Evolutionary conservation across 1,139 yeast genomes (phyloP), one percentile per base, ranked within the genome.

Genomic region (Candida neerlandica): DNA sequence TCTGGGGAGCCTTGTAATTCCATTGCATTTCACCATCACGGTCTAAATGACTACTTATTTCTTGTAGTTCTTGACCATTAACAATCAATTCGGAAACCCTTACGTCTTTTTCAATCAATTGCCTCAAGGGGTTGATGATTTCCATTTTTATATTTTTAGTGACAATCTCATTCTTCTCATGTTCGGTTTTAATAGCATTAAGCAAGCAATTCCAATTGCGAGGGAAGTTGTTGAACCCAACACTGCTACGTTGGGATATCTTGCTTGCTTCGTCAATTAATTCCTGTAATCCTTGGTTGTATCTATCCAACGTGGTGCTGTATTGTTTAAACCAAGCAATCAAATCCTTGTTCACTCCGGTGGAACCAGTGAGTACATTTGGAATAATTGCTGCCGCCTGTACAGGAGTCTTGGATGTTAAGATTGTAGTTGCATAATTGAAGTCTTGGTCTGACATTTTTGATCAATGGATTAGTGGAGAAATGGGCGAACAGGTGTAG

Each of bases 1-100:
- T 81, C 55, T 78, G 83, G 1, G 96, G 95, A 0, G 96, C 94
- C 63, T 85, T 85, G 51, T 80, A 74, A 55, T 84, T 86, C 96
- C 97, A 91, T 56, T 70, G 70, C 49, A 73, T 69, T 52, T 75
- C 80, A 32, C 77, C 72, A 54, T 69, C 63, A 27, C 64, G 57
- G 44, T 55, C 49, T 51, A 72, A 52, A 41, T 60, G 58, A 26
- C 51, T 49, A 40, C 70, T 65, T 48, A 75, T 63, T 51, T 75
- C 80, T 43, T 62, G 62, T 50, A 75, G 65, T 58, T 76, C 81
- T 51, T 69, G 75, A 23, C 75, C 66, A 57, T 75, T 74, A 50
- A 74, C 65, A 50, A 72, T 53, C 47, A 75, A 63, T 58, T 75
- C 80, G 18, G 75, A 64, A 51, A 61, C 80, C 50, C 81, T 76